Conservation (phyloP, 306 rosid genomes). For the Canavalia ensiformis region DNA sequence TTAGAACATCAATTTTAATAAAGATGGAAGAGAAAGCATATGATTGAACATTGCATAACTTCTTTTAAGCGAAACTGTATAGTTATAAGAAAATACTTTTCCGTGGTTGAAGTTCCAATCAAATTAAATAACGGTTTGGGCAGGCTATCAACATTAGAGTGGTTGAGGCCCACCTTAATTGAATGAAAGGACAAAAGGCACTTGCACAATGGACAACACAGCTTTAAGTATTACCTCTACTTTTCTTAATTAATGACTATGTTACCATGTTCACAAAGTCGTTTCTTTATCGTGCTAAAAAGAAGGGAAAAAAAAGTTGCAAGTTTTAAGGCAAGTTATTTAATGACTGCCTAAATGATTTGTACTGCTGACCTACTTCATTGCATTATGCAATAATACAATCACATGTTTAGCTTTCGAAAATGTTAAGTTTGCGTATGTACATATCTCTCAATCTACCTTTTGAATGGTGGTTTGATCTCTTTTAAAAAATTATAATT, state of each 20-base stretch:
- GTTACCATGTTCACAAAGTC: background rate
- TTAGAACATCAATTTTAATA: background rate
- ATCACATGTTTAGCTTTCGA: conserved; percentile 13
- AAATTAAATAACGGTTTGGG: conserved; percentile 14
- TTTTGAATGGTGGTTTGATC: too few species aligned
- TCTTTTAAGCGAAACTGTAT: background rate
- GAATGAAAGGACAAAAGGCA: background rate
- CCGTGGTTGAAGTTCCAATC: background rate
- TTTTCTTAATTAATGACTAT: background rate
- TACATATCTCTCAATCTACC: too few species aligned
- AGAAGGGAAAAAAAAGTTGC: background rate
- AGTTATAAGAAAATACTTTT: conserved; percentile 1
- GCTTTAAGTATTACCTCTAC: background rate
- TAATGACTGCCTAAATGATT: conserved; percentile 2
- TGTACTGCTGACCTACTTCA: too few species aligned
- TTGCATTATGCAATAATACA: background rate
- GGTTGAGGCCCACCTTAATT: conserved; percentile 20
- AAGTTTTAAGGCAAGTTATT: background rate
- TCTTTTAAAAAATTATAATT: too few species aligned
- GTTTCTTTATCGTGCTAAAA: background rate
- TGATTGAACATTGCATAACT: conserved; percentile 9
- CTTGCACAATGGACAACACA: background rate
- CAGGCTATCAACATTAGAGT: background rate
- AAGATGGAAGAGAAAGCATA: background rate
- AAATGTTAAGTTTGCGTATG: too few species aligned